A percentile compares a stretch with the other conserved stretches of the same genome.
Evolutionary conservation across 2,329 filamentous ascomycete species (phyloP).

Genomic region (Chaetomium strumarium): DNA sequence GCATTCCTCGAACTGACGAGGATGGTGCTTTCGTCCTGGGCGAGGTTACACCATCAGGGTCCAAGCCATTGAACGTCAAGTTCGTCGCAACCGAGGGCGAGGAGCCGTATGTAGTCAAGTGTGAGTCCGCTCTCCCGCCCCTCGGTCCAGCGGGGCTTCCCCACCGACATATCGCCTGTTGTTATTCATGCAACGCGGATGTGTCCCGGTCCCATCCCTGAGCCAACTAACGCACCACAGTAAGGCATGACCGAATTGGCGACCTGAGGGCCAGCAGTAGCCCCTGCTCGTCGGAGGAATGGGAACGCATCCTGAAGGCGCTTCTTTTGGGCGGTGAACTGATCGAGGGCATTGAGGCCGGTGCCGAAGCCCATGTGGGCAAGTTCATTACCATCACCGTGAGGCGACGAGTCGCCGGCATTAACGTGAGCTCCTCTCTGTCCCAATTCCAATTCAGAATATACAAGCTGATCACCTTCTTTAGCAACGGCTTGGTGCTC

Average conservation of each 20-base stretch:
- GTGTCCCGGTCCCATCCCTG: background rate
- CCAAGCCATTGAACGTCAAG: slow-evolving; percentile 56
- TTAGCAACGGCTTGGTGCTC: slow-evolving; percentile 63
- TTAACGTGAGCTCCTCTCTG: slow-evolving; percentile 49
- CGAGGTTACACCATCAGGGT: slow-evolving; percentile 46
- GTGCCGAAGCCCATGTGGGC: slow-evolving; percentile 52
- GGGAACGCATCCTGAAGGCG: slow-evolving; percentile 55
- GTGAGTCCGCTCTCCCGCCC: slow-evolving; percentile 40
- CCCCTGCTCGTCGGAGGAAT: slow-evolving; percentile 56
- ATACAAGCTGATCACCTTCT: background rate
- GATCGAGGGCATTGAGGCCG: slow-evolving; percentile 50
- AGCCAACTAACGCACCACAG: slow-evolving; percentile 31
- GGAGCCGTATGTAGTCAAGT: slow-evolving; percentile 49
- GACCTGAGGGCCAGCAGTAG: slow-evolving; percentile 49
- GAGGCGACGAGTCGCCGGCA: slow-evolving; percentile 59
- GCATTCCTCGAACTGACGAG: slow-evolving; percentile 51
- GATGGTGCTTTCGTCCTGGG: slow-evolving; percentile 53
- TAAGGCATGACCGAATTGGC: slow-evolving; percentile 51
- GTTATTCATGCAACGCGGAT: background rate
- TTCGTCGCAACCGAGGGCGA: slow-evolving; percentile 63
- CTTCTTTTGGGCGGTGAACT: slow-evolving; percentile 48
- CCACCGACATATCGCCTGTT: background rate
- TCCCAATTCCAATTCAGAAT: slow-evolving; percentile 11
- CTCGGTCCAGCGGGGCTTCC: background rate
- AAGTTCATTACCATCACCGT: slow-evolving; percentile 55